Evolutionary conservation across 768 basidiomycete species (phyloP).

Genomic region (Boletus rubropictus): DNA sequence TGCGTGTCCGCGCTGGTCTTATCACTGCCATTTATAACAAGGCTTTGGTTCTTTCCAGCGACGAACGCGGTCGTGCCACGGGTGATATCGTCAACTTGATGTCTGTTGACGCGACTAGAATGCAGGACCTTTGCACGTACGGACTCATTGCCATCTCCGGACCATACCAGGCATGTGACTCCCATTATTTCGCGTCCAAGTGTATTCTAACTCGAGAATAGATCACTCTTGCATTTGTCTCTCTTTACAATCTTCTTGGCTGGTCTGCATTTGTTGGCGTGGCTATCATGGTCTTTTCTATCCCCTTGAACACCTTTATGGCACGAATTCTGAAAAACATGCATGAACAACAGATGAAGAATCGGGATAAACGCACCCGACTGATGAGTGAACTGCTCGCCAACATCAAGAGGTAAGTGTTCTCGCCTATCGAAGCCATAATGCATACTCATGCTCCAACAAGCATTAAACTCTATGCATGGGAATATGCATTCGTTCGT

Average conservation of each 20-base stretch:
- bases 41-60: conserved; percentile 78
- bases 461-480: conserved; percentile 88
- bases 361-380: conserved; percentile 74
- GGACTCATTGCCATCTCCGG: conserved; percentile 83
- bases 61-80: conserved; percentile 72
- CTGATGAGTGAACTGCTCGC: conserved; percentile 91
- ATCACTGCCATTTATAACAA: conserved; percentile 84
- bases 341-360: conserved; percentile 91
- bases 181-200: not conserved
- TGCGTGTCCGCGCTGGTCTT: conserved; percentile 90
- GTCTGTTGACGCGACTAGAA: conserved; percentile 75
- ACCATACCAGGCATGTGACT: conserved; percentile 62
- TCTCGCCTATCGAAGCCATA: not conserved
- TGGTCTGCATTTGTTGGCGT: conserved; percentile 91
- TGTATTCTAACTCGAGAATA: conserved; percentile 22
- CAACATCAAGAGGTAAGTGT: conserved; percentile 74
- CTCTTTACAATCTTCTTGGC: conserved; percentile 83
- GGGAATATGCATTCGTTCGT: conserved; percentile 87
- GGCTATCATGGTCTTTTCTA: conserved; percentile 77
- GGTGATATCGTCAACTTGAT: conserved; percentile 95
- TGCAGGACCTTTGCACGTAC: conserved; percentile 79
- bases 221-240: conserved; percentile 85
- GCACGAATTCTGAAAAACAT: conserved; percentile 66
- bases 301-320: conserved; percentile 70
- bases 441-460: not conserved